Evolutionary conservation across 139 green algal species (phyloP).

Genomic region (Dunaliella primolecta): DNA sequence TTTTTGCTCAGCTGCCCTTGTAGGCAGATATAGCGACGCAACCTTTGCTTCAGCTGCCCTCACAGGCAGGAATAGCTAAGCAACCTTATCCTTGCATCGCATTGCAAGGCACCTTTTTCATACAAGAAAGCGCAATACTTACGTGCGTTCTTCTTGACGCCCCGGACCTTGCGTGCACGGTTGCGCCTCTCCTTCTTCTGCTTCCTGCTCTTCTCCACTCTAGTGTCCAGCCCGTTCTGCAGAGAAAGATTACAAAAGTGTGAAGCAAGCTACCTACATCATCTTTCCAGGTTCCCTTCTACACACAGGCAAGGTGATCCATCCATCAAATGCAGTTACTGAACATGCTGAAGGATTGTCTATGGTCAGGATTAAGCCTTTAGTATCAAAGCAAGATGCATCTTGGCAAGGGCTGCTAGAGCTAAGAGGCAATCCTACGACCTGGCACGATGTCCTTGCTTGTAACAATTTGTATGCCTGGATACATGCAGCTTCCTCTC

Average conservation of each 20-base stretch:
- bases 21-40: neutral
- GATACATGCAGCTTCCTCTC: no score
- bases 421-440: no score
- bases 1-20: neutral
- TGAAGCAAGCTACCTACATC: neutral
- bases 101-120: neutral
- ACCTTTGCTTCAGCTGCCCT: neutral
- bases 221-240: slow-evolving; percentile 81
- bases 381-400: no score
- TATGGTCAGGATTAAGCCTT: no score
- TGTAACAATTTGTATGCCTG: no score
- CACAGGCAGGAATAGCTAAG: neutral
- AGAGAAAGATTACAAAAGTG: neutral
- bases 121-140: slow-evolving; percentile 3
- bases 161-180: slow-evolving; percentile 89
- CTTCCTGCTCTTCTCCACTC: slow-evolving; percentile 90
- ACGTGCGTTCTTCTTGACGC: slow-evolving; percentile 83
- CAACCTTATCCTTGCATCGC: no score
- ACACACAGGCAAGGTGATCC: no score
- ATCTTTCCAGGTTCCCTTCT: no score
- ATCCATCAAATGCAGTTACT: no score
- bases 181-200: slow-evolving; percentile 99
- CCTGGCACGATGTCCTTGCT: no score
- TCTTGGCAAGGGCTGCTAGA: no score
- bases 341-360: no score